phyloP scores from a whole-genome alignment of 2,329 filamentous ascomycete genomes.

The Zasmidium angulare region DNA sequence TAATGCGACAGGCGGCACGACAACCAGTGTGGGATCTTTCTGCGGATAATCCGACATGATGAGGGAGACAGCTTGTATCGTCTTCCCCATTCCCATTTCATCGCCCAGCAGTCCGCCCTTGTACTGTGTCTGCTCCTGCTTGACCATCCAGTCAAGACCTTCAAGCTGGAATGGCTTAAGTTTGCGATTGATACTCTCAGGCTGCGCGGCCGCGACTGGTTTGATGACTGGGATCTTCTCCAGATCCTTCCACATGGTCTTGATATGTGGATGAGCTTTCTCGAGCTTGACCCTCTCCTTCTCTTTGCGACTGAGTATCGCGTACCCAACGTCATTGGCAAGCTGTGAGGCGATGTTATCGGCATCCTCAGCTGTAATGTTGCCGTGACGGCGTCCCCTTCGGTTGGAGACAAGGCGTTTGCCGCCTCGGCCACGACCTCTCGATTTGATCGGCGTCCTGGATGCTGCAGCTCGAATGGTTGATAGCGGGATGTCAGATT shows the following conservation, averaged over 20 bases:
- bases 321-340: slow-evolving; percentile 18
- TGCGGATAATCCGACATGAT: slow-evolving; percentile 97
- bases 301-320: slow-evolving; percentile 29
- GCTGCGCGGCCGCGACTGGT: slow-evolving; percentile 66
- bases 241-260: slow-evolving; percentile 81
- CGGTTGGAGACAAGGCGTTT: slow-evolving; percentile 3
- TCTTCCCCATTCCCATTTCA: slow-evolving; percentile 99
- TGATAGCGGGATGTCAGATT: slow-evolving; percentile 31
- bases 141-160: slow-evolving; percentile 90
- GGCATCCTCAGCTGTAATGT: slow-evolving; percentile 22
- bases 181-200: slow-evolving; percentile 72
- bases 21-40: slow-evolving; percentile 63
- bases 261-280: slow-evolving; percentile 71
- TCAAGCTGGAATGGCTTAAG: slow-evolving; percentile 93
- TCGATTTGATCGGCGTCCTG: background rate
- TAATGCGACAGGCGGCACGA: slow-evolving; percentile 19
- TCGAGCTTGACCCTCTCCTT: slow-evolving; percentile 68
- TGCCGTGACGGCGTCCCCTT: slow-evolving; percentile 26
- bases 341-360: slow-evolving; percentile 18
- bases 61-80: slow-evolving; percentile 93
- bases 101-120: slow-evolving; percentile 89
- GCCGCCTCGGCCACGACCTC: slow-evolving; percentile 1
- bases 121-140: slow-evolving; percentile 82
- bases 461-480: slow-evolving; percentile 6
- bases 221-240: slow-evolving; percentile 67